These are phyloP conservation scores for Chlorella sp. DNA, from an alignment of 139 green algal species.

Conservation along the genomic window DNA sequence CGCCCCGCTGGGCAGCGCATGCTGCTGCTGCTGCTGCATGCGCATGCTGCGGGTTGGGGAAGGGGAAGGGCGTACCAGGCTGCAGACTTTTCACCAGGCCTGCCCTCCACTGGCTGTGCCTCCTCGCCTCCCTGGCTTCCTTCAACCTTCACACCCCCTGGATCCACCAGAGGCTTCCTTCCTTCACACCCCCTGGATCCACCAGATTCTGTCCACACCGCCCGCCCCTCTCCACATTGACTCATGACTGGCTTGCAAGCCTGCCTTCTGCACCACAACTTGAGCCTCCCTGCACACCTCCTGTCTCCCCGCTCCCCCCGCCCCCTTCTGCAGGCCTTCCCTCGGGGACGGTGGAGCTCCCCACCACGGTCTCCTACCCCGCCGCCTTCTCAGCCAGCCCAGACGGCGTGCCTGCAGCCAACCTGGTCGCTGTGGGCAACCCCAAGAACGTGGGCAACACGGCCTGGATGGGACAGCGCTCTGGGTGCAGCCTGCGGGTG, in stretches of 20 bases:
- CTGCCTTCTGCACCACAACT: background rate
- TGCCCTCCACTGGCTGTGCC: too few relatives aligned
- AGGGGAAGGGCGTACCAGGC: too few relatives aligned
- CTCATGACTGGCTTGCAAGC: background rate
- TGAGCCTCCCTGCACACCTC: background rate
- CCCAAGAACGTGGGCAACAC: background rate
- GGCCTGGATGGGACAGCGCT: background rate
- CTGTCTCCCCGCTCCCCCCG: too few relatives aligned
- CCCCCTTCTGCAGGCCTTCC: background rate
- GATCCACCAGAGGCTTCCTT: too few relatives aligned
- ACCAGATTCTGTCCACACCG: too few relatives aligned
- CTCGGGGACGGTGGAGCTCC: background rate
- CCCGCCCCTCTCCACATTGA: background rate
- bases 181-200: too few relatives aligned
- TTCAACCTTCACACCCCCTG: too few relatives aligned
- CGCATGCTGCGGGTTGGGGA: too few relatives aligned
- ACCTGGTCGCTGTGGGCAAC: background rate
- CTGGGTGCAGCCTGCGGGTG: background rate
- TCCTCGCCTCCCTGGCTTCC: too few relatives aligned
- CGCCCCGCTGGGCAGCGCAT: too few relatives aligned
- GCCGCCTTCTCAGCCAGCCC: background rate
- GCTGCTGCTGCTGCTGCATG: too few relatives aligned
- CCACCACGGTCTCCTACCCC: background rate
- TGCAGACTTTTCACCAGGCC: too few relatives aligned
- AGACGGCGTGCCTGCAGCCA: background rate